Evolutionary conservation across 2,329 filamentous ascomycete genomes (phyloP).

Genomic region (Mariannaea sp.): DNA sequence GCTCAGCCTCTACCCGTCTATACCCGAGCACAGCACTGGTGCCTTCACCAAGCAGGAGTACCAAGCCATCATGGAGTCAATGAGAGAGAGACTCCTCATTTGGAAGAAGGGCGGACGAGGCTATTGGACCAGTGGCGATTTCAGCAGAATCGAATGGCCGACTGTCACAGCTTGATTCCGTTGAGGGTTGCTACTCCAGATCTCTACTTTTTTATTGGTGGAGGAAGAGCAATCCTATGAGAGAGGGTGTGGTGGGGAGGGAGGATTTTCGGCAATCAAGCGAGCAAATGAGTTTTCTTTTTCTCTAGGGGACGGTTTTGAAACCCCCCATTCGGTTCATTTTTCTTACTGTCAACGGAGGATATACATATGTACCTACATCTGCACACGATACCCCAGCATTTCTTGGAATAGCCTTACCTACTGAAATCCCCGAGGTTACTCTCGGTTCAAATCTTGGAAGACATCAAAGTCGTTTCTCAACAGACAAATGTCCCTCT

Average conservation of each 20-base stretch:
- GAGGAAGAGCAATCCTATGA: too few species aligned
- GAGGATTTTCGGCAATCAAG: background rate
- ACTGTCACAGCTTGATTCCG: background rate
- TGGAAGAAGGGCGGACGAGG: background rate
- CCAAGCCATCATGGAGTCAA: background rate
- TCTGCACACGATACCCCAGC: too few species aligned
- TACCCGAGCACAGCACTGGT: background rate
- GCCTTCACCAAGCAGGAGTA: background rate
- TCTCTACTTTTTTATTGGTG: background rate
- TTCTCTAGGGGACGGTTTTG: too few species aligned
- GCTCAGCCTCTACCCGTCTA: background rate
- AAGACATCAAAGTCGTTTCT: too few species aligned
- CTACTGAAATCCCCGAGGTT: too few species aligned
- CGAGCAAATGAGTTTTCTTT: background rate
- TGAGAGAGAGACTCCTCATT: background rate
- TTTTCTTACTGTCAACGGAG: too few species aligned
- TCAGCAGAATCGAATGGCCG: background rate
- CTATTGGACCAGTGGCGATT: background rate
- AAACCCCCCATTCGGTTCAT: background rate
- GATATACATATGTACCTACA: too few species aligned
- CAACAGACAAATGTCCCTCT: too few species aligned
- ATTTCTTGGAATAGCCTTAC: too few species aligned
- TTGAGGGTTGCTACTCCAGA: background rate
- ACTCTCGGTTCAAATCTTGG: too few species aligned
- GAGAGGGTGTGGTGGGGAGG: background rate